Percentiles rank a stretch among this genome's conserved stretches.
Conservation (phyloP, 768 basidiomycete species). For the Hydnomerulius pinastri region DNA sequence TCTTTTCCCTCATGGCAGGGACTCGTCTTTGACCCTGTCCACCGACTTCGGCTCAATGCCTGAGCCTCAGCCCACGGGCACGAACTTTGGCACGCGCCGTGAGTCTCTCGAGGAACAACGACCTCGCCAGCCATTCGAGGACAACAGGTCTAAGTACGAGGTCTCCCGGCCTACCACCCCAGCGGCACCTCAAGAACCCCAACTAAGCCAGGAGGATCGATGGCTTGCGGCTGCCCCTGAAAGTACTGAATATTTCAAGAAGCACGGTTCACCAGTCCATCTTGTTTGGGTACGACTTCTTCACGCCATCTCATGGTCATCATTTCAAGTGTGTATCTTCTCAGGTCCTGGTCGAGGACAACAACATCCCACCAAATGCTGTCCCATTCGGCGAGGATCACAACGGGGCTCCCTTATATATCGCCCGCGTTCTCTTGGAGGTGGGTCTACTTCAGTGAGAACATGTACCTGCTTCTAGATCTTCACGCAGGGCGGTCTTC, state of each 20-base stretch:
- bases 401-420: constrained; percentile 27
- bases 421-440: constrained; percentile 33
- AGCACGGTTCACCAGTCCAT: constrained; percentile 29
- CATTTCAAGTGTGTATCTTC: background rate
- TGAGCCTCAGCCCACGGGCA: background rate
- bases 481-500: constrained; percentile 24
- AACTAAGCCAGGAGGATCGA: constrained; percentile 26
- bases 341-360: constrained; percentile 32
- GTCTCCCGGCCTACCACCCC: constrained; percentile 18
- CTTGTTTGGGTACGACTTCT: constrained; percentile 31
- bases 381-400: constrained; percentile 35
- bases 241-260: constrained; percentile 31
- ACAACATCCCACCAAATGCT: constrained; percentile 33
- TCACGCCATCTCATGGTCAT: background rate
- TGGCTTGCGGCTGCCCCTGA: constrained; percentile 31
- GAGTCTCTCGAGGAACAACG: background rate
- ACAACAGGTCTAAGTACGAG: constrained; percentile 18
- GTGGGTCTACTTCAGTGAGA: background rate
- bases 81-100: background rate
- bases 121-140: constrained; percentile 10
- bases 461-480: background rate
- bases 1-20: constrained; percentile 3
- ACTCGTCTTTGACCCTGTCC: constrained; percentile 15
- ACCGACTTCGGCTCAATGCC: constrained; percentile 3
- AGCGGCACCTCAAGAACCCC: constrained; percentile 3